Percentiles rank a stretch among this genome's conserved stretches.
These are phyloP conservation scores for Penicillium simplicissimum DNA, from an alignment of 495 filamentous ascomycete genomes.

Conservation along the genomic window DNA sequence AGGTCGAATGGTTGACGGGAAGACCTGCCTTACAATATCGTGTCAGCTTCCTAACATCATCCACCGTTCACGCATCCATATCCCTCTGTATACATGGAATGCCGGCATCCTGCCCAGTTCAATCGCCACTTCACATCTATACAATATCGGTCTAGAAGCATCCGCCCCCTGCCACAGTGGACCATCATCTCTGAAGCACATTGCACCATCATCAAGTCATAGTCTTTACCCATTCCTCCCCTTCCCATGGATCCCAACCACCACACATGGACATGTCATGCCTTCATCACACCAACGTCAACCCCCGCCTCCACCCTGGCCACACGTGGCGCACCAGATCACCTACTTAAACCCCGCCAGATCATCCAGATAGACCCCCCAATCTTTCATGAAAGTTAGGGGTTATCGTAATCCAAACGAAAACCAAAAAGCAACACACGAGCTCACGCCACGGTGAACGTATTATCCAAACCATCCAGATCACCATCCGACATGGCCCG, in stretches of 20 bases:
- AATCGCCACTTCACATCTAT: background rate
- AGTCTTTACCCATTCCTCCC: background rate
- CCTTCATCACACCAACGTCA: slow-evolving; percentile 12
- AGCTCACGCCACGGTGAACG: background rate
- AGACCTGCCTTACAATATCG: no score
- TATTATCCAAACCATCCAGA: slow-evolving; percentile 3
- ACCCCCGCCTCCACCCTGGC: slow-evolving; percentile 5
- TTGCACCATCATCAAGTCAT: background rate
- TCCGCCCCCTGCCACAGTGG: slow-evolving; percentile 1
- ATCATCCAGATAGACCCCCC: background rate
- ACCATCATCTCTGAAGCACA: background rate
- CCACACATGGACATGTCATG: slow-evolving; percentile 11
- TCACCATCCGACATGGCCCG: slow-evolving; percentile 10
- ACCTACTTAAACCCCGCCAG: background rate
- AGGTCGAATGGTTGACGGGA: no score
- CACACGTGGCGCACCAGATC: slow-evolving; percentile 13
- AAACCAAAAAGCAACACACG: background rate
- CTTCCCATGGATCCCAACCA: background rate
- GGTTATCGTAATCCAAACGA: background rate
- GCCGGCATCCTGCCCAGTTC: background rate
- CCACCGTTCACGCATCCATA: background rate
- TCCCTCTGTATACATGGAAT: background rate
- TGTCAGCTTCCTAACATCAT: background rate
- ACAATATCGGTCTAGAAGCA: background rate
- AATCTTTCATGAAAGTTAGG: background rate